A percentile compares a stretch with the other conserved stretches of the same genome.
Conservation (phyloP, 2,329 filamentous ascomycete genomes). For the Fusarium chuoi region DNA sequence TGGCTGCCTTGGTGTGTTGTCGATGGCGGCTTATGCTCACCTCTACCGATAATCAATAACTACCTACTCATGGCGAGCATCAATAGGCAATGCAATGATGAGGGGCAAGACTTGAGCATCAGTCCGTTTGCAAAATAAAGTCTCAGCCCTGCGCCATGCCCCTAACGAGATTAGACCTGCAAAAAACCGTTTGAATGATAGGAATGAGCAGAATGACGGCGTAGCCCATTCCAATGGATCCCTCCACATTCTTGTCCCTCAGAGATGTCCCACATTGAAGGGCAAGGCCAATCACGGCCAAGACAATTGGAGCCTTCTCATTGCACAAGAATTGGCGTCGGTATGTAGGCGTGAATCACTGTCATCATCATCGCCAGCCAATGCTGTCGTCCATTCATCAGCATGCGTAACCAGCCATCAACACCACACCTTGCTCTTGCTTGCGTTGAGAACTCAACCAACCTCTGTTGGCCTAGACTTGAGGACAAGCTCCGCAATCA, state of each 20-base stretch:
- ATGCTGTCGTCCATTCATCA: conserved; percentile 8
- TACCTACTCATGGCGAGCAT: background rate
- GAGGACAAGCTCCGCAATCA: background rate
- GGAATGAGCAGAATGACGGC: conserved; percentile 12
- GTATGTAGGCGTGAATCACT: conserved; percentile 8
- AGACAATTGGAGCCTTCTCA: background rate
- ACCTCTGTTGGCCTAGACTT: background rate
- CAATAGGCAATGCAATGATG: background rate
- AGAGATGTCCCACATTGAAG: background rate
- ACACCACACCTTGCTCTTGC: background rate
- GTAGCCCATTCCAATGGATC: conserved; percentile 21
- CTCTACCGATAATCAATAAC: background rate
- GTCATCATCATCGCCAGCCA: background rate
- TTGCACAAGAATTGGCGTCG: background rate
- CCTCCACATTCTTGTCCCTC: conserved; percentile 12
- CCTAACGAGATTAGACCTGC: background rate
- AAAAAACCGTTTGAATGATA: conserved; percentile 6
- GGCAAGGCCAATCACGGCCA: background rate
- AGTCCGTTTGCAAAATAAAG: conserved; percentile 11
- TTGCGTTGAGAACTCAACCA: background rate
- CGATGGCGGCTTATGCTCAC: background rate
- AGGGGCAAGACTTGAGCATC: background rate
- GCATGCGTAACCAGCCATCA: background rate
- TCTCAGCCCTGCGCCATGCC: conserved; percentile 19
- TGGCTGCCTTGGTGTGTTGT: background rate